phyloP scores from a whole-genome alignment of 2,329 filamentous ascomycete genomes.

The Calonectria henricotiae region DNA sequence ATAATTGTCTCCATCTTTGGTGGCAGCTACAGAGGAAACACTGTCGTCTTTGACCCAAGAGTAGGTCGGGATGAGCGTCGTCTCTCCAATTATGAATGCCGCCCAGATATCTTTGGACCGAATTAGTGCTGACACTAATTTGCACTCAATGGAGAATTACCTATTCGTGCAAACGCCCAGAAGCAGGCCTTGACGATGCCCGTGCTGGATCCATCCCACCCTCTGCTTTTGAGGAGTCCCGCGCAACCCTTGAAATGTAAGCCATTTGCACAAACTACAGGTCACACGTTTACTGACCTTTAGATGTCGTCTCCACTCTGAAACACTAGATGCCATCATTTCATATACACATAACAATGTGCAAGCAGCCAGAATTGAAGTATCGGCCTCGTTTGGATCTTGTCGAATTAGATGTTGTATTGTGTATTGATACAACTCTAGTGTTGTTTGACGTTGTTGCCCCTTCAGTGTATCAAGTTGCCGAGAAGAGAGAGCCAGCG shows the following conservation, averaged over 20 bases:
- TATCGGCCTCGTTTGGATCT: neutral
- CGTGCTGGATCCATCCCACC: constrained; percentile 2
- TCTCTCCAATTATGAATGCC: constrained; percentile 1
- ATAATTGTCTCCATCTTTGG: neutral
- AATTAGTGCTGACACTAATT: neutral
- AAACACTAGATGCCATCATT: constrained; percentile 13
- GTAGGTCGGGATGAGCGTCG: neutral
- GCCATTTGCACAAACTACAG: neutral
- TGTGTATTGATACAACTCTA: constrained; percentile 4
- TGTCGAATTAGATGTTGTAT: constrained; percentile 6
- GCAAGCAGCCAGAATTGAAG: neutral
- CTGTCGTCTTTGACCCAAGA: neutral
- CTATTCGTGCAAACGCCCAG: constrained; percentile 10
- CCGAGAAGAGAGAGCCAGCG: neutral
- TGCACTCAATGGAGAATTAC: neutral
- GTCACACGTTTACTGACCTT: neutral
- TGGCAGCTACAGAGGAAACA: neutral
- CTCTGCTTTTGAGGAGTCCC: neutral
- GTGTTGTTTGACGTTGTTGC: neutral
- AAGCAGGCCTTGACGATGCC: neutral
- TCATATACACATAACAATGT: constrained; percentile 3
- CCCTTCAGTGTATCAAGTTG: neutral
- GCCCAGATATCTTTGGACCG: neutral
- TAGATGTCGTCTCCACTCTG: constrained; percentile 14
- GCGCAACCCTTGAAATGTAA: neutral